phyloP scores from a whole-genome alignment of 139 green algal species.

The Chlorella sp. region DNA sequence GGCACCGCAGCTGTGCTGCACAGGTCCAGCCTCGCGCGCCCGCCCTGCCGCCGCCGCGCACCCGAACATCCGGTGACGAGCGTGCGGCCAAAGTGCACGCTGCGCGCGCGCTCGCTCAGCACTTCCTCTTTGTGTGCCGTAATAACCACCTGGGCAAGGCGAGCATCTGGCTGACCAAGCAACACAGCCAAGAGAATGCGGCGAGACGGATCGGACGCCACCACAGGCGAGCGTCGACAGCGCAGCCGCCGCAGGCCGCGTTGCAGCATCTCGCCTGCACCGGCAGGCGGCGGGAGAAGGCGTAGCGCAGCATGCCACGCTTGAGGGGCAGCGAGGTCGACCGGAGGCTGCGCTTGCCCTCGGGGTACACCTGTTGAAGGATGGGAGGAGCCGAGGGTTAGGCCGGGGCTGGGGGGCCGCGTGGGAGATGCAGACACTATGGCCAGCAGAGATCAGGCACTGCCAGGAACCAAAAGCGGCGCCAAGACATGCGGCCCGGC shows the following conservation, averaged over 20 bases:
- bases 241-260: neutral
- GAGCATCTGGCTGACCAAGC: no score
- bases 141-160: conserved; percentile 32
- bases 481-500: no score
- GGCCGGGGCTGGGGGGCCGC: no score
- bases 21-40: neutral
- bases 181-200: no score
- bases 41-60: neutral
- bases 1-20: neutral
- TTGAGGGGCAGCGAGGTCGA: conserved; percentile 78
- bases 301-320: conserved; percentile 90
- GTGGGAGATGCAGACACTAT: no score
- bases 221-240: neutral
- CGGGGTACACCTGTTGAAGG: conserved; percentile 46
- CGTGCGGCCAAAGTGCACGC: conserved; percentile 31
- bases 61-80: conserved; percentile 35
- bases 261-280: conserved; percentile 55
- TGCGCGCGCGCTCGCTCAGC: conserved; percentile 30
- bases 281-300: conserved; percentile 70
- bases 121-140: conserved; percentile 69
- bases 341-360: conserved; percentile 66
- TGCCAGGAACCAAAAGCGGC: no score
- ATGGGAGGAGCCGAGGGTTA: no score
- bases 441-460: no score
- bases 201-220: no score